phyloP scores from a whole-genome alignment of 495 filamentous ascomycete species.

The Aspergillus egyptiacus region DNA sequence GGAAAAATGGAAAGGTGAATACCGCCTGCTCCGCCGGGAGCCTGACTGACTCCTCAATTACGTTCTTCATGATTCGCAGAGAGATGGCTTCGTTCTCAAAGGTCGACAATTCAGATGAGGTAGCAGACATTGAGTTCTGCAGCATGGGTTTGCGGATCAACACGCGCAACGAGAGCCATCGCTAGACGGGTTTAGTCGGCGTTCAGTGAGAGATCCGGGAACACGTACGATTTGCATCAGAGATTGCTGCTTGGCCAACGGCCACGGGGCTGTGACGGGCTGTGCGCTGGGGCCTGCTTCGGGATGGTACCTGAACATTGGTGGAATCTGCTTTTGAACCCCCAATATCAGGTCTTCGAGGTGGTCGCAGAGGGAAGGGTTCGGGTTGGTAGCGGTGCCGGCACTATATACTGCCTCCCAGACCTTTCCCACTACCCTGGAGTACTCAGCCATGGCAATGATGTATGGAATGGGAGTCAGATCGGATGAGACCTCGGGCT shows the following conservation, averaged over 20 bases:
- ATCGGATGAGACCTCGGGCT: slow-evolving; percentile 2
- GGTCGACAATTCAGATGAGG: slow-evolving; percentile 10
- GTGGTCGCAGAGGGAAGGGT: background rate
- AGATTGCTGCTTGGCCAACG: slow-evolving; percentile 21
- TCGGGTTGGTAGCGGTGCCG: slow-evolving; percentile 8
- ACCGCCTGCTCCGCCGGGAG: slow-evolving; percentile 22
- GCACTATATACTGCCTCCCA: slow-evolving; percentile 24
- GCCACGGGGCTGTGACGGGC: slow-evolving; percentile 16
- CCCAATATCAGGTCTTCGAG: background rate
- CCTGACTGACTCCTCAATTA: slow-evolving; percentile 22
- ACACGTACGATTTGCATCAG: slow-evolving; percentile 27
- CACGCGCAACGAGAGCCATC: slow-evolving; percentile 25
- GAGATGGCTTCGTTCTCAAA: no score
- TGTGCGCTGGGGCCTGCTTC: background rate
- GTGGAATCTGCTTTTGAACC: background rate
- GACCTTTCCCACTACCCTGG: slow-evolving; percentile 22
- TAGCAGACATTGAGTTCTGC: background rate
- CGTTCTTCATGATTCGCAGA: no score
- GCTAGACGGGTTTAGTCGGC: slow-evolving; percentile 6
- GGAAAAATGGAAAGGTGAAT: slow-evolving; percentile 25
- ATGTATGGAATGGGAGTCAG: slow-evolving; percentile 16
- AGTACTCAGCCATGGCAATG: slow-evolving; percentile 22
- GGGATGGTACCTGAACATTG: background rate
- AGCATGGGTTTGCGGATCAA: slow-evolving; percentile 24
- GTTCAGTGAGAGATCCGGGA: background rate